phyloP scores from a whole-genome alignment of 2,329 filamentous ascomycete genomes.

The Cladophialophora carrionii region DNA sequence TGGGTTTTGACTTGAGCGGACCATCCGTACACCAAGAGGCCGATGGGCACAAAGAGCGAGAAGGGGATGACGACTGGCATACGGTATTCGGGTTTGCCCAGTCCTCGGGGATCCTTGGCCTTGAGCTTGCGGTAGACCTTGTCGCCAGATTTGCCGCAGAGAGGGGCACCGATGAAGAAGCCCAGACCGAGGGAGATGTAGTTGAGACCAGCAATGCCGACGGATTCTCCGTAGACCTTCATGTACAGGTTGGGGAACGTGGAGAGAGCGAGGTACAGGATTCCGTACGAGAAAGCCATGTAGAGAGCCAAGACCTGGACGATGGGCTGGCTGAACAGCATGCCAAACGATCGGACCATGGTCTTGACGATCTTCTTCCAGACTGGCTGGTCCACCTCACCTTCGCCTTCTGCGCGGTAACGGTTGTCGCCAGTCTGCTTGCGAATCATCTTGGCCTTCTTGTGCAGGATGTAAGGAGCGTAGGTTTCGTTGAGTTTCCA shows the following conservation, averaged over 20 bases:
- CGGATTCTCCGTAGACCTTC: slow-evolving; percentile 54
- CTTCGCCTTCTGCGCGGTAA: slow-evolving; percentile 41
- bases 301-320: slow-evolving; percentile 59
- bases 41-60: slow-evolving; percentile 52
- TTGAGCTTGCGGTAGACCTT: slow-evolving; percentile 44
- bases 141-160: slow-evolving; percentile 53
- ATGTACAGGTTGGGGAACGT: slow-evolving; percentile 64
- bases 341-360: slow-evolving; percentile 57
- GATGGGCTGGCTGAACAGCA: slow-evolving; percentile 62
- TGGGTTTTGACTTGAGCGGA: slow-evolving; percentile 49
- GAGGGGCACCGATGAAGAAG: slow-evolving; percentile 58
- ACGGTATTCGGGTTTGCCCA: slow-evolving; percentile 57
- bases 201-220: slow-evolving; percentile 61
- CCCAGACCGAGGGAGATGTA: slow-evolving; percentile 64
- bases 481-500: slow-evolving; percentile 65
- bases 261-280: slow-evolving; percentile 63
- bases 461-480: slow-evolving; percentile 61
- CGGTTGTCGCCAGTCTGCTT: slow-evolving; percentile 41
- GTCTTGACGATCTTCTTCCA: slow-evolving; percentile 42
- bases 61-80: slow-evolving; percentile 59
- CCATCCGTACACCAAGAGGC: slow-evolving; percentile 58
- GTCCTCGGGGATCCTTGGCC: slow-evolving; percentile 35
- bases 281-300: slow-evolving; percentile 61
- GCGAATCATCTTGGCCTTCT: slow-evolving; percentile 57
- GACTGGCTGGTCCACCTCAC: slow-evolving; percentile 38